These are phyloP conservation scores for Trichoderma gamsii DNA, from an alignment of 495 filamentous ascomycete species.

Conservation along the genomic window DNA sequence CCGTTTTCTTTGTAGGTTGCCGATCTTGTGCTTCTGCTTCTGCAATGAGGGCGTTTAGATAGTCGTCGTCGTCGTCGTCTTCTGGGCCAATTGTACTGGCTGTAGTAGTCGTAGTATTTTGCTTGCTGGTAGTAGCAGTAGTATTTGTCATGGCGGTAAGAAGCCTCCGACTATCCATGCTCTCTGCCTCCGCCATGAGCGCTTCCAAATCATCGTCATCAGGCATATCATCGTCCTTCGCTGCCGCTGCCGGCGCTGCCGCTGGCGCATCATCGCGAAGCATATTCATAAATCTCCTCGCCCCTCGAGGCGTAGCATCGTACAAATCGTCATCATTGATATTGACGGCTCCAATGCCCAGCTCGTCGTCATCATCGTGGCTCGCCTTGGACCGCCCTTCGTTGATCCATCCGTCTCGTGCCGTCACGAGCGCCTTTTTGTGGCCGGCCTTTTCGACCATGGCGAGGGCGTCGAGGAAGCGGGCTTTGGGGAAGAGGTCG, in stretches of 20 bases:
- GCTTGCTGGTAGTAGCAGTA: not conserved
- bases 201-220: constrained; percentile 50
- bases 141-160: not conserved
- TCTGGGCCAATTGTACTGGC: constrained; percentile 3
- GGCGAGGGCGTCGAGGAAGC: constrained; percentile 79
- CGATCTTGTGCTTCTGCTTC: constrained; percentile 19
- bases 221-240: constrained; percentile 21
- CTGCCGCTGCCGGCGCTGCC: not conserved
- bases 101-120: constrained; percentile 6
- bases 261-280: not conserved
- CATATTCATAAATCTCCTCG: constrained; percentile 17
- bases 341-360: constrained; percentile 22
- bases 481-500: constrained; percentile 88
- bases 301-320: constrained; percentile 31
- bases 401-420: constrained; percentile 69
- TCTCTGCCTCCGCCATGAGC: constrained; percentile 44
- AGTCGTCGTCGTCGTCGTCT: constrained; percentile 19
- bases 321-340: constrained; percentile 35
- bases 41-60: constrained; percentile 24
- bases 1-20: not conserved
- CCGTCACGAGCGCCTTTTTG: constrained; percentile 65
- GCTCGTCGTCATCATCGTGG: constrained; percentile 35
- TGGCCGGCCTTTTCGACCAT: constrained; percentile 96
- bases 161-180: constrained; percentile 17
- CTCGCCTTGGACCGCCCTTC: constrained; percentile 56